Base-by-base conservation (phyloP, 1,284 basidiomycete genomes). In the Ganoderma resinaceum region DNA sequence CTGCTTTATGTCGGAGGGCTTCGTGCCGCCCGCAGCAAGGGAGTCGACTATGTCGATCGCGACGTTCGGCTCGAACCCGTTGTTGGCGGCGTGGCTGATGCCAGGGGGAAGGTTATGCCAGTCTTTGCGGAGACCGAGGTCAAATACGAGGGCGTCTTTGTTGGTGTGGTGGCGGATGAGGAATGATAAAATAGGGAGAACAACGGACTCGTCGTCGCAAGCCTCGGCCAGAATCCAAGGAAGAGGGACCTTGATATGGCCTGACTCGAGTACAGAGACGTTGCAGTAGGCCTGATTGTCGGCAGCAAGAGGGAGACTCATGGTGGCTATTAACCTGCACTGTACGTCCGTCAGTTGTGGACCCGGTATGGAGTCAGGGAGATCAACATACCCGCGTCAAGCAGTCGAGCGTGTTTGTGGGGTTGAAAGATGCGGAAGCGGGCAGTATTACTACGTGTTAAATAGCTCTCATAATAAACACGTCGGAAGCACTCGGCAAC, bases 51-150 rank as follows among this genome's bases (percentile, higher is more conserved):
- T 85, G 67, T 83, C 82, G 65, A 86, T 83, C 1, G 78, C 74
- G 14, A 84, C 76, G 3, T 74, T 70, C 29, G 81, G 74, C 57
- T 63, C 37, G 9, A 65, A 55, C 5, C 43, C 61, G 55, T 38
- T 40, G 29, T 66, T 63, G 59, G 58, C 55, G 20, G 62, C 8
- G 33, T 14, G 23, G 4, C 31, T 46, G 16, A 66, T 20, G 58
- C 55, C 57, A 14, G 69, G 81, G 1, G 86, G 82, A 43, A 81
- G 81, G 6, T 58, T 80, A 26, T 83, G 76, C 74, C 81, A 77
- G 73, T 88, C 84, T 53, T 82, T 81, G 49, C 85, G 82, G 26
- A 84, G 80, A n/a, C 87, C 87, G 12, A 89, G 81, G 70, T 89
- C 88, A 69, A 89, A 87, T 9, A 89, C 74, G 65, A 88, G 73